These are phyloP conservation scores for Candida glucosophila DNA, from an alignment of 1,139 yeast species.

Conservation along the genomic window DNA sequence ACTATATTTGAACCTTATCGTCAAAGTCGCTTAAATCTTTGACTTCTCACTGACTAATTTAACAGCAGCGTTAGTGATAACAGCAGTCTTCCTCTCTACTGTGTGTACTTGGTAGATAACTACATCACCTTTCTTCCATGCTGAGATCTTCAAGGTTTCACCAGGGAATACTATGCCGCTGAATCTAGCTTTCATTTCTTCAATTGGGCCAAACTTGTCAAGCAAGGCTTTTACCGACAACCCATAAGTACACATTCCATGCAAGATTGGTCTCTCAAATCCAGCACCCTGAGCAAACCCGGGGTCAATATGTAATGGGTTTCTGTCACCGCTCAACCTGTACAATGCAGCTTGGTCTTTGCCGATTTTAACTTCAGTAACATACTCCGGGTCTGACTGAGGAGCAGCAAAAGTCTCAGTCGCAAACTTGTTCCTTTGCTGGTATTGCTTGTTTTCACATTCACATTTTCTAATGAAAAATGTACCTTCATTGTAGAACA, in stretches of 20 bases:
- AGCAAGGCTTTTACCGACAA: constrained; percentile 66
- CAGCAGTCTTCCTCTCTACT: constrained; percentile 69
- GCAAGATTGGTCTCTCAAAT: constrained; percentile 81
- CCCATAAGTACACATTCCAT: constrained; percentile 88
- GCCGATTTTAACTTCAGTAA: constrained; percentile 48
- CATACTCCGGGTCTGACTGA: constrained; percentile 58
- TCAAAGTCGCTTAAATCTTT: constrained; percentile 23
- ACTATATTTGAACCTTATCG: background rate
- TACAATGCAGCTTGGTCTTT: constrained; percentile 82
- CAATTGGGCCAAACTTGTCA: constrained; percentile 75
- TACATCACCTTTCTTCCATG: constrained; percentile 71
- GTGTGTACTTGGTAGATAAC: constrained; percentile 80
- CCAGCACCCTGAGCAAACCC: constrained; percentile 82
- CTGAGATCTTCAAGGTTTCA: constrained; percentile 71
- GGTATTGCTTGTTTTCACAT: constrained; percentile 48
- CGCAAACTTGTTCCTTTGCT: constrained; percentile 49
- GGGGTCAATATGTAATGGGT: constrained; percentile 95
- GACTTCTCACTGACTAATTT: constrained; percentile 45
- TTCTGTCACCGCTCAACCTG: constrained; percentile 88
- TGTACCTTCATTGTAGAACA: constrained; percentile 80
- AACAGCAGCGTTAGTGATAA: constrained; percentile 83
- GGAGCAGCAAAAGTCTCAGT: constrained; percentile 62
- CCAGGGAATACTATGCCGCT: constrained; percentile 96
- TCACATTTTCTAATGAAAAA: constrained; percentile 80
- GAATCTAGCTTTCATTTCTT: constrained; percentile 85